Evolutionary conservation across 2,329 filamentous ascomycete species (phyloP).

Genomic region (Fusarium chlamydosporum): DNA sequence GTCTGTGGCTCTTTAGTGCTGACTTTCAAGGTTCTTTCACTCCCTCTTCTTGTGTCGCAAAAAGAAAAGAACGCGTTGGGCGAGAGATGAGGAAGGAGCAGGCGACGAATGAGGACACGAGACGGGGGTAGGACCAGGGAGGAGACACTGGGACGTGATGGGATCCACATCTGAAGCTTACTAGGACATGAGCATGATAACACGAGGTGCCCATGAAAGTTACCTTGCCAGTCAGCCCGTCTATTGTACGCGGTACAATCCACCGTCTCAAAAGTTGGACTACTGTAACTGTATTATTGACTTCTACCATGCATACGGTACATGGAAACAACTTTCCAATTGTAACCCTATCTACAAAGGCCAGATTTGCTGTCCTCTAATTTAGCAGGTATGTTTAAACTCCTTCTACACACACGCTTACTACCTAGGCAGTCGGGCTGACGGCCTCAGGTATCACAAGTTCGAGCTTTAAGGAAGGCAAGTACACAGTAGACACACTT

Average conservation of each 20-base stretch:
- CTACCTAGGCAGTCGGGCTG: not conserved
- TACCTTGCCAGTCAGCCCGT: slow-evolving; percentile 16
- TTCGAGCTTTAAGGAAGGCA: not conserved
- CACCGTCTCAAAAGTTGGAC: not conserved
- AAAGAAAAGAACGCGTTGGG: slow-evolving; percentile 51
- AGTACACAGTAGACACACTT: not conserved
- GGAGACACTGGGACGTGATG: slow-evolving; percentile 35
- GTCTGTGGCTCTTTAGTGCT: slow-evolving; percentile 43
- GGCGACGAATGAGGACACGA: slow-evolving; percentile 47
- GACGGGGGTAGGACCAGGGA: slow-evolving; percentile 45
- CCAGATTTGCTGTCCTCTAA: too few species aligned
- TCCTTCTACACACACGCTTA: not conserved
- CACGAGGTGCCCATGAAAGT: slow-evolving; percentile 36
- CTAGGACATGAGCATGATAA: slow-evolving; percentile 41
- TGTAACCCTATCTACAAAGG: not conserved
- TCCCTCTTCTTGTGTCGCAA: slow-evolving; percentile 42
- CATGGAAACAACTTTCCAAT: not conserved
- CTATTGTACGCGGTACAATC: slow-evolving; percentile 31
- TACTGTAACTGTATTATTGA: slow-evolving; percentile 25
- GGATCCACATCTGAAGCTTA: slow-evolving; percentile 45
- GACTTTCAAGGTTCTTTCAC: slow-evolving; percentile 44
- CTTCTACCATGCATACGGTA: not conserved
- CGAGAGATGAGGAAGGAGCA: slow-evolving; percentile 45
- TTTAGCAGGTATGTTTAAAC: too few species aligned
- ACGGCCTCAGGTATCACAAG: not conserved